Percentiles rank a stretch among this genome's conserved stretches.
phyloP scores from a whole-genome alignment of 208 protist species.

The Trypanosoma scelopori region DNA sequence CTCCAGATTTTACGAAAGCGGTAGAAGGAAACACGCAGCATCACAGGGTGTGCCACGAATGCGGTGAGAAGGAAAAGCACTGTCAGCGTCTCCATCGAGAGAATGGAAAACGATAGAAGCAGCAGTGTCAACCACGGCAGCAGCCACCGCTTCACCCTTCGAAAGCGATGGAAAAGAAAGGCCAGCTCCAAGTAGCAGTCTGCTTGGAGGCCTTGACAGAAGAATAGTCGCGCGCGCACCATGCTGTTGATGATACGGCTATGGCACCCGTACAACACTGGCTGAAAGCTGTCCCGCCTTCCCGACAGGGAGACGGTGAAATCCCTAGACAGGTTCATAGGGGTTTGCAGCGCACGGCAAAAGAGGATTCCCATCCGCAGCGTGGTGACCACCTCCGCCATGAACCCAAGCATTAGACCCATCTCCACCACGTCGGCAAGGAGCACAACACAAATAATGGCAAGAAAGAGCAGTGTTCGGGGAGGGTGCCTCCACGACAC shows the following conservation, averaged over 20 bases:
- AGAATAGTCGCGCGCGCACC: constrained; percentile 73
- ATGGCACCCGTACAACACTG: constrained; percentile 69
- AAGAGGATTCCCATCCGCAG: constrained; percentile 56
- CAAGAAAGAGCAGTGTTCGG: constrained; percentile 62
- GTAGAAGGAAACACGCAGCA: constrained; percentile 36
- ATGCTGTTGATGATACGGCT: constrained; percentile 76
- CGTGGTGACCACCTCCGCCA: constrained; percentile 35
- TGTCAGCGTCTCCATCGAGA: constrained; percentile 53
- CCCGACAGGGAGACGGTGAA: not conserved
- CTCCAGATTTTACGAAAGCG: constrained; percentile 30
- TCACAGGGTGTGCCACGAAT: constrained; percentile 55
- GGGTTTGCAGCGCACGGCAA: constrained; percentile 49
- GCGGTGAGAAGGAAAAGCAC: constrained; percentile 30
- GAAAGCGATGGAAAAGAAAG: constrained; percentile 50
- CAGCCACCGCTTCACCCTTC: constrained; percentile 33
- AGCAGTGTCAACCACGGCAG: constrained; percentile 24
- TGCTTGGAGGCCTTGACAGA: constrained; percentile 67
- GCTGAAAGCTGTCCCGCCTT: constrained; percentile 25
- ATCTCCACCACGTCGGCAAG: constrained; percentile 51
- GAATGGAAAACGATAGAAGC: constrained; percentile 28
- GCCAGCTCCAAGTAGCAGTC: constrained; percentile 83
- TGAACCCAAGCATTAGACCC: constrained; percentile 41
- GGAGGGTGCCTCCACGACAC: constrained; percentile 60
- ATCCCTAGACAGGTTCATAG: constrained; percentile 13
- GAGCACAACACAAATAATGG: constrained; percentile 45